Conservation (phyloP, 345 rosid genomes). For the Salix caprea region DNA sequence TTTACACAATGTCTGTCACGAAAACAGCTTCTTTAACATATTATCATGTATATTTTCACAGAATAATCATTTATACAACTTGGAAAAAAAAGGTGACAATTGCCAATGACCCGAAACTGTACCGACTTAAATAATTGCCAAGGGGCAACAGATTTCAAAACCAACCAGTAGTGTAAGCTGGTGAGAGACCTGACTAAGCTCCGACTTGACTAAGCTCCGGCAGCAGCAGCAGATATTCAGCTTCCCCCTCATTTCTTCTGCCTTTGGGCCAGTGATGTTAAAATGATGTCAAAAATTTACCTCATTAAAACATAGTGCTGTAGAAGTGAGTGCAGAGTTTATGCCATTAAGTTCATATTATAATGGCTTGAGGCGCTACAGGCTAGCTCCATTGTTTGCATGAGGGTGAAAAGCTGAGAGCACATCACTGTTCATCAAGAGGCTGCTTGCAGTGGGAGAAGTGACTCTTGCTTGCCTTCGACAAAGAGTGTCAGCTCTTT, state of each 20-base stretch:
- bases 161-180: background rate
- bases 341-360: background rate
- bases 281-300: slow-evolving; percentile 26
- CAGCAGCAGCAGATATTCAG: slow-evolving; percentile 11
- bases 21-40: background rate
- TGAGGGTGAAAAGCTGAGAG: background rate
- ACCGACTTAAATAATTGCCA: slow-evolving; percentile 17
- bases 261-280: slow-evolving; percentile 12
- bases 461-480: slow-evolving; percentile 49
- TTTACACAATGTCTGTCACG: background rate
- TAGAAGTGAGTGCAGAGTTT: slow-evolving; percentile 6
- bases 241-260: slow-evolving; percentile 12
- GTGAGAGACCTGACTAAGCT: background rate
- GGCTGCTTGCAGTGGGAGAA: slow-evolving; percentile 45
- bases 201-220: background rate
- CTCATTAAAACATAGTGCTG: slow-evolving; percentile 15
- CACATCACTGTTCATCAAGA: slow-evolving; percentile 17
- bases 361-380: slow-evolving; percentile 7
- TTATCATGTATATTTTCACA: background rate
- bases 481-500: slow-evolving; percentile 63
- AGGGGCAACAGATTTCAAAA: slow-evolving; percentile 16
- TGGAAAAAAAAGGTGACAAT: slow-evolving; percentile 8
- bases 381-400: background rate
- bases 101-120: slow-evolving; percentile 5
- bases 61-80: slow-evolving; percentile 19